phyloP scores from a whole-genome alignment of 2,329 filamentous ascomycete genomes.

The Periconia digitata region DNA sequence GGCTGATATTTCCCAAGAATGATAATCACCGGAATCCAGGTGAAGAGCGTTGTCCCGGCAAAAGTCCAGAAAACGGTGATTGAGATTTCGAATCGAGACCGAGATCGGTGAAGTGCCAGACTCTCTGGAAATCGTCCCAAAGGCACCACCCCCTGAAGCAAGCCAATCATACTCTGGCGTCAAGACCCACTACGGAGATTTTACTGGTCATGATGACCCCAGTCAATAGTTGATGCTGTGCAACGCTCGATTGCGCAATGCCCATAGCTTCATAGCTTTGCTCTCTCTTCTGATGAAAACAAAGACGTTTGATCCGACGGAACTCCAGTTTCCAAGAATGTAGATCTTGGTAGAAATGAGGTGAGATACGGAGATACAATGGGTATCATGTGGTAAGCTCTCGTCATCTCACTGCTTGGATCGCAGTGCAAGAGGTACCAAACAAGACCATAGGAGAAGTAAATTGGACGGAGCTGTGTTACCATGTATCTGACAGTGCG shows the following conservation, averaged over 20 bases:
- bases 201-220: slow-evolving; percentile 18
- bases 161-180: slow-evolving; percentile 15
- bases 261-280: neutral
- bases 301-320: slow-evolving; percentile 8
- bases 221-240: slow-evolving; percentile 21
- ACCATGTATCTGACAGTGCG: neutral
- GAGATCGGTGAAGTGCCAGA: neutral
- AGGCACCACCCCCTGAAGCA: slow-evolving; percentile 11
- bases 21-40: neutral
- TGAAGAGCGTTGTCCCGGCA: too few relatives aligned
- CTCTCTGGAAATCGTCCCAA: slow-evolving; percentile 9
- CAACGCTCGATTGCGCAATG: slow-evolving; percentile 13
- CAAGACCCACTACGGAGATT: slow-evolving; percentile 16
- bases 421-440: neutral
- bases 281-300: slow-evolving; percentile 12
- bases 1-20: neutral
- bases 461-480: neutral
- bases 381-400: neutral
- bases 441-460: neutral
- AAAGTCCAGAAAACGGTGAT: too few relatives aligned
- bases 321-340: neutral
- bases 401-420: neutral
- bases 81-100: neutral
- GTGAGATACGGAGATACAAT: neutral
- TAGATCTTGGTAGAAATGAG: neutral